phyloP scores from a whole-genome alignment of 108 stramenopile species.

The Nitzschia sp. region DNA sequence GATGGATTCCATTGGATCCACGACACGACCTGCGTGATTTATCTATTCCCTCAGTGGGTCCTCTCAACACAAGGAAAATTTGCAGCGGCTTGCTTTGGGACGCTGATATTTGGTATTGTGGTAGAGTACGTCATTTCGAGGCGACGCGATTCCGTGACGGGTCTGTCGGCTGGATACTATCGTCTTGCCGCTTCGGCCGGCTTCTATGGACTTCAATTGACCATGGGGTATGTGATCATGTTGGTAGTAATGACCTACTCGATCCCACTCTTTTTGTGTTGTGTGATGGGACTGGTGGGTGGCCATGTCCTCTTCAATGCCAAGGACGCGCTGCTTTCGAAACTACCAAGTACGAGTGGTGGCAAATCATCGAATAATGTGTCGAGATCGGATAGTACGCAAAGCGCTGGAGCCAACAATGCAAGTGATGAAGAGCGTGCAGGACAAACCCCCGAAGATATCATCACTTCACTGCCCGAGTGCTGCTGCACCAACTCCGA shows the following conservation, averaged over 20 bases:
- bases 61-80: conserved; percentile 58
- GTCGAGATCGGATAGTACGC: background rate
- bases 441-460: background rate
- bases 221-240: conserved; percentile 85
- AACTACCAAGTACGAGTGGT: conserved; percentile 7
- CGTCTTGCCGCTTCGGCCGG: conserved; percentile 55
- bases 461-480: background rate
- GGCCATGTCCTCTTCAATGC: conserved; percentile 83
- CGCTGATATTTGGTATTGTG: conserved; percentile 56
- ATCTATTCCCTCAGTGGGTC: conserved; percentile 67
- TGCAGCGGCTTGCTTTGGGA: conserved; percentile 49
- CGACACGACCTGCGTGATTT: conserved; percentile 71
- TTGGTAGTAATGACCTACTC: conserved; percentile 83
- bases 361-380: conserved; percentile 6
- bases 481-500: too few species aligned
- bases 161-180: conserved; percentile 33
- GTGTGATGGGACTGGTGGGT: conserved; percentile 59
- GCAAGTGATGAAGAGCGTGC: conserved; percentile 7
- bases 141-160: conserved; percentile 46
- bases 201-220: conserved; percentile 73
- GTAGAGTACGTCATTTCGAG: conserved; percentile 56
- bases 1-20: conserved; percentile 77
- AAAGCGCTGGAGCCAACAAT: background rate
- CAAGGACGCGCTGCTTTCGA: conserved; percentile 49
- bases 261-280: conserved; percentile 61